Evolutionary conservation across 2,329 filamentous ascomycete genomes (phyloP), one percentile per base, ranked within the genome.

Genomic region (Fusarium mangiferae): DNA sequence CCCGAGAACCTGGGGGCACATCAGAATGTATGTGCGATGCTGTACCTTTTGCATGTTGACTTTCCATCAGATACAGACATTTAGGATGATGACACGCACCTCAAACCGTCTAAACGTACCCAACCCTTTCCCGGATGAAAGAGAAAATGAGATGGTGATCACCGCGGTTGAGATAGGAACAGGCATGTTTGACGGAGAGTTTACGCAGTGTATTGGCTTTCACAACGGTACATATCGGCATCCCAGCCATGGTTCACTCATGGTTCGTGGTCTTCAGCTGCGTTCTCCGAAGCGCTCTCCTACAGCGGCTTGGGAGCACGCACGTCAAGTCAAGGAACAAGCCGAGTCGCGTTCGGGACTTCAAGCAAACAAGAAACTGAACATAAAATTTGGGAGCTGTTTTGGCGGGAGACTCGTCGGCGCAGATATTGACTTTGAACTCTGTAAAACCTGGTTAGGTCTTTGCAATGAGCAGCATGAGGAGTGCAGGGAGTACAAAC

Each of bases 321-420:
- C 46, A n/a, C 22, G 22, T 5, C 7, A 18, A n/a, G 20, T 18
- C 14, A 49, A 30, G 46, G n/a, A 30, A 49, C 5, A 49, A 18
- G 46, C 28, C 0, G 20, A 30, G 5, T 18, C 4, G 2, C 0
- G 14, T 9, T n/a, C 10, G 0, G 46, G 28, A n/a, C 28, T 30
- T 8, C 0, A 17, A 5, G 20, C 20, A 30, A 30, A 18, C 10
- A 30, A 18, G 5, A 5, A 30, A 7, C 5, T 30, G 0, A 30
- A 30, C 7, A 7, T n/a, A 3, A 4, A 18, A 9, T 49, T 49
- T 30, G 11, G 14, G 10, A 30, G 22, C 7, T 49, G 7, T 49
- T 49, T 49, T 0, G 46, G 22, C 1, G 28, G 46, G 15, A 7
- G 28, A 1, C 7, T 3, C 4, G 28, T 30, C 28, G 0, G 46